Percentiles rank a stretch among this genome's conserved stretches.
Conservation (phyloP, 2,329 filamentous ascomycete genomes). For the Microsporum ferrugineum region DNA sequence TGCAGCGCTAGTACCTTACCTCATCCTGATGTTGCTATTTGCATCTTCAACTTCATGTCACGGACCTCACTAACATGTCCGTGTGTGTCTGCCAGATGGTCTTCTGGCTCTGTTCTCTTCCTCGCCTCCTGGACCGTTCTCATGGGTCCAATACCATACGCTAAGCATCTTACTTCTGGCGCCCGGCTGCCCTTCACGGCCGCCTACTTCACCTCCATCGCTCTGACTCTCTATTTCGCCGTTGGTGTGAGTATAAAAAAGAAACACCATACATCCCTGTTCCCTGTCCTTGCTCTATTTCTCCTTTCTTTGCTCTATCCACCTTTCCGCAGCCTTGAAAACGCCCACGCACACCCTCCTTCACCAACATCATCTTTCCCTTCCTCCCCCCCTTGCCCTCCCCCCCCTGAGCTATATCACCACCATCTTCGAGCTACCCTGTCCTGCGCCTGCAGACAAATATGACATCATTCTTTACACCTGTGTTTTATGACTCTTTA, state of each 20-base stretch:
- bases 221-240: slow-evolving; percentile 80
- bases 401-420: background rate
- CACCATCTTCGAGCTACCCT: background rate
- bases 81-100: slow-evolving; percentile 56
- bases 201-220: slow-evolving; percentile 89
- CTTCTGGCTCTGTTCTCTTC: slow-evolving; percentile 81
- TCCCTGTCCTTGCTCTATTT: background rate
- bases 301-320: background rate
- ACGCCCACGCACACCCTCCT: background rate
- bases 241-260: slow-evolving; percentile 60
- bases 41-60: background rate
- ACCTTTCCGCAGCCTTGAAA: background rate
- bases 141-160: slow-evolving; percentile 79
- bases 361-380: background rate
- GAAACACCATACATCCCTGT: background rate
- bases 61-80: slow-evolving; percentile 14
- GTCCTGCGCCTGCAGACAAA: slow-evolving; percentile 23
- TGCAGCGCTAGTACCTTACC: background rate
- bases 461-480: background rate
- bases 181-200: slow-evolving; percentile 83
- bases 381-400: background rate
- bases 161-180: slow-evolving; percentile 71
- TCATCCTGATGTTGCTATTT: background rate
- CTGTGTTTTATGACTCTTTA: background rate
- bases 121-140: slow-evolving; percentile 84